Base-by-base conservation (phyloP, 139 green algal species). In the Chlorella vulgaris region DNA sequence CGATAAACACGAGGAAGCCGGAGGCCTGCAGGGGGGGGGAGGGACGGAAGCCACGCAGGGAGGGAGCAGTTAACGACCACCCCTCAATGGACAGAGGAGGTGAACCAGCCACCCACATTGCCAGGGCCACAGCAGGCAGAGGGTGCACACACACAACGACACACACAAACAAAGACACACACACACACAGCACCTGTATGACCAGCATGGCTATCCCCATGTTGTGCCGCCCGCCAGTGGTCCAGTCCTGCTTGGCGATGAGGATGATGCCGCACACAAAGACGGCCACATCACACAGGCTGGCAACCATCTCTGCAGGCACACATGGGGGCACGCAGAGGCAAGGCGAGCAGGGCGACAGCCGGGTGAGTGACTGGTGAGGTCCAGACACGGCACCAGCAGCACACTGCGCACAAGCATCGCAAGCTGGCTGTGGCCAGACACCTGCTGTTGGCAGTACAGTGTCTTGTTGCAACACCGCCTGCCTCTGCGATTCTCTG, bases 191-290 rank as follows among this genome's bases (percentile, higher is more conserved):
- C 36, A 73, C 79, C 53, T 84, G 80, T n/a, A 89, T 42, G 26
- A 33, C 69, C 60, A 89, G 83, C 85, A 89, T 89, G 43, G 86
- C 67, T 3, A 86, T n/a, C 8, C 85, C 85, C 76, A 89, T 68
- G 7, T 26, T 78, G 39, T 36, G 26, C 15, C 74, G 78, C 76
- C 74, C 39, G 2, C 21, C 69, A 8, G 61, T 10, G 6, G 31
- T 78, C 79, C 82, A 86, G 18, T 61, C 35, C 36, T 36, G 31
- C 29, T 80, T 84, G 29, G 71, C 33, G 4, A 90, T 80, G 2
- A 90, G 81, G 2, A 86, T 55, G 22, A 90, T 74, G 39, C 86
- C 86, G 65, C 86, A 90, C 19, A 81, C 42, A 42, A 90, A 90
- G 4, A 86, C 67, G n/a, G 60, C 84, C 10, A 84, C 36, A 36